A percentile compares a stretch with the other conserved stretches of the same genome.
Evolutionary conservation across 2,329 filamentous ascomycete genomes (phyloP).

Genomic region (Diaporthe batatas): DNA sequence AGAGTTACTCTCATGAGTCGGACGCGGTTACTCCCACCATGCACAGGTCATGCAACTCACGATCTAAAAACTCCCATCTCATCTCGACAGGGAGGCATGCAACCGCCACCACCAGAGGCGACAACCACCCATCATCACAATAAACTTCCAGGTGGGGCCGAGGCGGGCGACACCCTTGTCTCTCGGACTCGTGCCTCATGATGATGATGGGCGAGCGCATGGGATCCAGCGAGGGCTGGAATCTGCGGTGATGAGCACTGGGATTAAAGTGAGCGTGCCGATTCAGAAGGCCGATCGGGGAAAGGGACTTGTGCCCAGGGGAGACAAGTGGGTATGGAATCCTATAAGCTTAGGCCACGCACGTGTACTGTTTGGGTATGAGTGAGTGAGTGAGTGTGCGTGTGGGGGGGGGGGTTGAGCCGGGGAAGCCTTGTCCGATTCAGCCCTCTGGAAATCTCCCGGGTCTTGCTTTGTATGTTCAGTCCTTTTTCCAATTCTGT

Average conservation of each 20-base stretch:
- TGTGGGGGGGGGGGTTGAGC: background rate
- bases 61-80: conserved; percentile 6
- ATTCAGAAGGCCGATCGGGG: background rate
- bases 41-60: conserved; percentile 19
- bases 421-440: conserved; percentile 29
- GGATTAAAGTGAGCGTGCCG: conserved; percentile 1
- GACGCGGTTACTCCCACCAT: background rate
- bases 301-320: background rate
- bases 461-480: background rate
- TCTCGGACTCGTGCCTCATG: background rate
- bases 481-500: background rate
- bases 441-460: conserved; percentile 29
- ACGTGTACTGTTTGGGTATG: background rate
- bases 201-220: conserved; percentile 8
- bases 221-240: conserved; percentile 27
- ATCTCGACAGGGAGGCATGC: background rate
- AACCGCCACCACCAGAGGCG: background rate
- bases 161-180: background rate
- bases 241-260: conserved; percentile 26
- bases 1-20: conserved; percentile 18
- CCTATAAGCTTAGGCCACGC: background rate
- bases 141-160: conserved; percentile 12
- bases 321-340: conserved; percentile 1
- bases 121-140: background rate
- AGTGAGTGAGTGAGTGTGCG: background rate